Evolutionary conservation across 768 basidiomycete genomes (phyloP).

Genomic region (Xerocomus spinulosus): DNA sequence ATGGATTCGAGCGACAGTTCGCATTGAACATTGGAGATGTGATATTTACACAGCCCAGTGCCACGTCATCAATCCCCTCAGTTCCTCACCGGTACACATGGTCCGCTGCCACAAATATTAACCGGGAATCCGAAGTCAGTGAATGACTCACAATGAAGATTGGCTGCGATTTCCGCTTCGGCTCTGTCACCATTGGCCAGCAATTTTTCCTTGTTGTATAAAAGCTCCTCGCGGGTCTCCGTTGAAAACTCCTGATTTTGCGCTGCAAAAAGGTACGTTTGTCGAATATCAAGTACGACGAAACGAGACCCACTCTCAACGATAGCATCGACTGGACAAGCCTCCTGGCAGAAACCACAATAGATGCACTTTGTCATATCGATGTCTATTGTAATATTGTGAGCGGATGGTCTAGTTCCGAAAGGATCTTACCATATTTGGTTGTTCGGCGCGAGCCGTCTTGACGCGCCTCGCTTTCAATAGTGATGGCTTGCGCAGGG

Average conservation of each 20-base stretch:
- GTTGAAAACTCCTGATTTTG: conserved; percentile 98
- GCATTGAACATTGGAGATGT: conserved; percentile 4
- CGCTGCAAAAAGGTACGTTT: conserved; percentile 43
- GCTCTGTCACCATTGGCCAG: conserved; percentile 93
- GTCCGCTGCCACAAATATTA: conserved; percentile 52
- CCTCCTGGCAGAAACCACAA: conserved; percentile 99
- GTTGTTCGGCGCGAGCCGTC: conserved; percentile 97
- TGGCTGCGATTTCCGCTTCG: conserved; percentile 97
- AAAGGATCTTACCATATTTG: conserved; percentile 71
- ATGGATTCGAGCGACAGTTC: conserved; percentile 2
- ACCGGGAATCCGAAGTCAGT: conserved; percentile 10
- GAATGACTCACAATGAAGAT: conserved; percentile 61
- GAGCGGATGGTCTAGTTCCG: background rate
- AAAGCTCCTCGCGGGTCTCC: conserved; percentile 95
- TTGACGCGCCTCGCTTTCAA: conserved; percentile 93
- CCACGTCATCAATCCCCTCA: conserved; percentile 3
- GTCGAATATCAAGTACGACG: conserved; percentile 3
- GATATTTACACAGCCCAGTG: conserved; percentile 24
- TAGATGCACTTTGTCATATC: conserved; percentile 99
- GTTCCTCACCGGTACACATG: conserved; percentile 78
- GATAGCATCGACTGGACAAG: conserved; percentile 98
- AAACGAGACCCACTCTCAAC: conserved; percentile 80
- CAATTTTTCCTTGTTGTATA: conserved; percentile 99
- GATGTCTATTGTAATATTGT: conserved; percentile 56
- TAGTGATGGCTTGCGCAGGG: conserved; percentile 98